A percentile compares a stretch with the other conserved stretches of the same genome.
These are phyloP conservation scores for Lipomyces mesembrius DNA, from an alignment of 805 yeast genomes.

Conservation along the genomic window DNA sequence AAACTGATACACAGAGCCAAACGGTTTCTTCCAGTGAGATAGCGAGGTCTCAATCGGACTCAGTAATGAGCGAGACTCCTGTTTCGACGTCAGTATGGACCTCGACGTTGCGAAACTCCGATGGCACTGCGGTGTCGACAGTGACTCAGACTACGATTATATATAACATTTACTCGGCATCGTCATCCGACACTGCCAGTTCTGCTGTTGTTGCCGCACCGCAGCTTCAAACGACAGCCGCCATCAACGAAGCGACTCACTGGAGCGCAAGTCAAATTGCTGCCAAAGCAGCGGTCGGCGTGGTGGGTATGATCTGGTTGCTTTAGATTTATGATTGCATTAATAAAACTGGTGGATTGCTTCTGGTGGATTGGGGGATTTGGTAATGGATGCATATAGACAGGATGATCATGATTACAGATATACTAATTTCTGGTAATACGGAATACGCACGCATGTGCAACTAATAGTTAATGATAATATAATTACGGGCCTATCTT, in stretches of 20 bases:
- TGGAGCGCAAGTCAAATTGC: neutral
- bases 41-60: neutral
- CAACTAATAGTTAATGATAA: no score
- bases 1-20: neutral
- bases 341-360: neutral
- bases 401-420: neutral
- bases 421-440: neutral
- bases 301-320: neutral
- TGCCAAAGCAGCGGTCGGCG: neutral
- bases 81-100: constrained; percentile 17
- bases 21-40: neutral
- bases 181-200: neutral
- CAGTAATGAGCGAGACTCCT: constrained; percentile 1
- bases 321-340: neutral
- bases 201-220: constrained; percentile 11
- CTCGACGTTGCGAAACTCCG: constrained; percentile 9
- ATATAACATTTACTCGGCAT: neutral
- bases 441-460: neutral
- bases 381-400: neutral
- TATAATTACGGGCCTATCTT: no score
- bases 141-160: constrained; percentile 21
- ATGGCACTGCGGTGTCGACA: constrained; percentile 24
- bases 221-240: constrained; percentile 5
- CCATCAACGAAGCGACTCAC: neutral
- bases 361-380: neutral